Percentiles rank a stretch among this genome's conserved stretches.
Conservation (phyloP, 306 rosid genomes). For the Trifolium pratense region DNA sequence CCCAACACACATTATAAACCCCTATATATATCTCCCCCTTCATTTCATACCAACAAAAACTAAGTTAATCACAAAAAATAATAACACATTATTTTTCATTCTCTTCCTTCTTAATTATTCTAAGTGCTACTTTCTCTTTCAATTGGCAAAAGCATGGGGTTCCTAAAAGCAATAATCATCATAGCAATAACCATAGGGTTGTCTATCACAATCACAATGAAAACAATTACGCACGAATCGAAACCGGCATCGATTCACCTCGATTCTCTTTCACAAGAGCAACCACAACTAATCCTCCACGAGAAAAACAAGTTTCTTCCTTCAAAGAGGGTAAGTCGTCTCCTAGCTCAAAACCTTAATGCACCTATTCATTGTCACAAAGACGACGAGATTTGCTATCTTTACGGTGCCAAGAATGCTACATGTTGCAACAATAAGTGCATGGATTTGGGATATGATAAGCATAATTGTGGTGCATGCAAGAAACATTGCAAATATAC, state of each 20-base stretch:
- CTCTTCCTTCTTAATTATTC: neutral
- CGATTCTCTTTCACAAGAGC: neutral
- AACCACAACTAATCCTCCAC: neutral
- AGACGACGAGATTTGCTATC: slow-evolving; percentile 56
- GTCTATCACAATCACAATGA: slow-evolving; percentile 64
- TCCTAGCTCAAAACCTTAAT: slow-evolving; percentile 51
- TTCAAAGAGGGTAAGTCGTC: slow-evolving; percentile 65
- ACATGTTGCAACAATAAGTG: slow-evolving; percentile 91
- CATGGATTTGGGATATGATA: slow-evolving; percentile 53
- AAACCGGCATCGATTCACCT: neutral
- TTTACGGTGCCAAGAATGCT: slow-evolving; percentile 32
- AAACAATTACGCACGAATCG: slow-evolving; percentile 25
- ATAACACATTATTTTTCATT: neutral
- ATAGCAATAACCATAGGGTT: slow-evolving; percentile 81
- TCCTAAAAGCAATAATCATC: slow-evolving; percentile 55
- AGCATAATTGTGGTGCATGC: slow-evolving; percentile 73
- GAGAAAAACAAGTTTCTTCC: slow-evolving; percentile 42
- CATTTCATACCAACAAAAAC: slow-evolving; percentile 39
- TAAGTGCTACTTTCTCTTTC: neutral
- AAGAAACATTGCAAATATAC: slow-evolving; percentile 75
- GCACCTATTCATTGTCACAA: slow-evolving; percentile 64
- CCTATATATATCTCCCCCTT: slow-evolving; percentile 41
- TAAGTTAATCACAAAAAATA: neutral
- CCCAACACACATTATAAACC: slow-evolving; percentile 44
- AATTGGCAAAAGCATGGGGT: slow-evolving; percentile 63